Evolutionary conservation across 2,329 filamentous ascomycete genomes (phyloP), one percentile per base, ranked within the genome.

Genomic region (Stachybotrys chartarum): DNA sequence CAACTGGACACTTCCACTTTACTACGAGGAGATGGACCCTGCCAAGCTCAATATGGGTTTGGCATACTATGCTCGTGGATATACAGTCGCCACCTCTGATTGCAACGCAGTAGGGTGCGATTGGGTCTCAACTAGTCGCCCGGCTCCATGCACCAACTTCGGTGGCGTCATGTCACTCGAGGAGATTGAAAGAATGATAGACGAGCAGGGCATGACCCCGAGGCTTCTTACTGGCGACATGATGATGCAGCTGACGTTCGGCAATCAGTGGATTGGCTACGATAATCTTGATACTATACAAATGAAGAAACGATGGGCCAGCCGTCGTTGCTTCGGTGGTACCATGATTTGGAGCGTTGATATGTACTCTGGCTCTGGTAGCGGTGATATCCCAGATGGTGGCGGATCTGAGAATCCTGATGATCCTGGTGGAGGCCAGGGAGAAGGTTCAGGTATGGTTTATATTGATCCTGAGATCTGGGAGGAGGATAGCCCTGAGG

Each of bases 11-110:
- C 45, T 69, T 0, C 71, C 73, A 0, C 56, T 80, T 0, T 79
- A 73, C 74, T 74, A 68, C 53, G 71, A 68, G 39, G 66, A 66
- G 1, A 53, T 80, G 0, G 57, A 72, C 47, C 68, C 72, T 0
- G 49, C 52, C 3, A 77, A 79, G 57, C 61, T 80, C 42, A 76
- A 76, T 55, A 60, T 81, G 3, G 78, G 78, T 0, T 54, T 79
- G 1, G 75, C 75, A 1, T 71, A 69, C 51, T 81, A 81, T 53
- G 77, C 77, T 0, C 66, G 77, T 6, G 70, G 74, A 2, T 79
- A 74, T 50, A 78, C 72, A 0, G 32, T 72, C 1, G 32, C 57
- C 0, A 60, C 66, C 18, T 56, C 63, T 1, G 58, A 24, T 44
- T 73, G 70, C 49, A 67, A 61, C 11, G 17, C 32, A 0, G 58